Base-by-base conservation (phyloP, 176 grass and related monocot species). In the bread wheat (Triticum aestivum) region DNA sequence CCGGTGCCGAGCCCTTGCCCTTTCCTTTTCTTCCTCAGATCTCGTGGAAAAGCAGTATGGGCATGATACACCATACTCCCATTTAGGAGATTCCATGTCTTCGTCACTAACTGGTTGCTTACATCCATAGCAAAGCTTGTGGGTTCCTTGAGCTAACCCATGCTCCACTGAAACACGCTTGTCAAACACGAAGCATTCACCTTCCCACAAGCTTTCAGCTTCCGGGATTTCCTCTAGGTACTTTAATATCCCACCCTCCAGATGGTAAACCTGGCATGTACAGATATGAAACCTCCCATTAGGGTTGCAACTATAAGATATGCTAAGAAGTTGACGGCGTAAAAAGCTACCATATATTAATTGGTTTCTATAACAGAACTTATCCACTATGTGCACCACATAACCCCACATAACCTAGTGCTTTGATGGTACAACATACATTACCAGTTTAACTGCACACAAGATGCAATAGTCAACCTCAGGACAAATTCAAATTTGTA, bases 101-200 rank as follows among this genome's bases (percentile, higher is more conserved):
- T 89, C 79, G 32, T 98, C 92, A 2, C 88, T 96, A 49, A 96
- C 79, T 61, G 97, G 97, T 56, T 98, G 86, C 78, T 98, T 98
- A 68, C 97, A 98, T 62, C 97, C 97, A 65, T 98, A 98, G 79
- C 97, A 98, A 61, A 98, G 90, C 52, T 98, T 96, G 75, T 98
- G 85, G 27, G 88, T 94, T 85, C 97, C 97, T 83, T 91, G 97
- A 52, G 81, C 87, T 83, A 98, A 82, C 73, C 94, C 94, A 52
- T 98, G 94, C 61, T 96, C 92, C 27, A 98, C 97, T 0, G 97
- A 98, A 32, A 98, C 97, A 75, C 93, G 90, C 70, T 98, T 98
- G 63, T 98, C 96, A 84, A 98, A 98, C 39, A 98, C 97, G 69
- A 98, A 96, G 75, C 97, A 98, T 80, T 98, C 93, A 32, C 96